Base-by-base conservation (phyloP, 768 basidiomycete genomes). In the Mycena rebaudengoi region DNA sequence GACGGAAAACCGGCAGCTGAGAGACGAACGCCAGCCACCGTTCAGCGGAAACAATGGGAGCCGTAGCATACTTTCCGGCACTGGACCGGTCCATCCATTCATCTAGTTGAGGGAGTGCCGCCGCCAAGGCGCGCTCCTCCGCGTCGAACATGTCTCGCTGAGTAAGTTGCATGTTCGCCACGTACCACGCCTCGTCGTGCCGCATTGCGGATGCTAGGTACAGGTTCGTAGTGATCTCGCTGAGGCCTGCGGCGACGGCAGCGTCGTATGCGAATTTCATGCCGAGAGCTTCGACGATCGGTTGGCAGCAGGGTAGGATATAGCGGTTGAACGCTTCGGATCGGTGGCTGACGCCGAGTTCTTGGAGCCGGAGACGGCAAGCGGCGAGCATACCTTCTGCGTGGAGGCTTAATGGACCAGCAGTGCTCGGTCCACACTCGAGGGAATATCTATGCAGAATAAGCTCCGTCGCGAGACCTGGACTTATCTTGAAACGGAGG, bases 181-280 rank as follows among this genome's bases (percentile, higher is more conserved):
- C 30, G 28, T 60, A 60, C 59, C 59, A 60, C 33, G 21, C 48
- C 50, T 51, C 39, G 43, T 61, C 60, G 23, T 41, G 20, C 37
- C 52, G 49, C 60, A 61, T 61, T 21, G 52, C 43, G 1, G 50
- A 41, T 7, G 43, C 43, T 7, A 61, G 50, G 41, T 41, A 61
- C 20, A 61, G 33, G 2, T 21, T n/a, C 5, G 41, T 40, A 8
- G 53, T 33, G n/a, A n/a, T 13, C 16, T 14, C 28, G 5, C 35
- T 33, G 21, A 77, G 67, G 14, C 66, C 70, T 5, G 69, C 70
- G 12, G 67, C 66, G 51, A 58, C 55, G 13, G 69, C 69, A 13
- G 65, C 57, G 4, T 67, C 69, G 41, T 58, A 64, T 21, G 61
- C 60, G 50, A 70, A 63, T 11, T 65, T 60, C 39, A 55, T 45